Percentiles rank a stretch among this genome's conserved stretches.
phyloP scores from a whole-genome alignment of 495 filamentous ascomycete species.

The Hypoxylon fragiforme region DNA sequence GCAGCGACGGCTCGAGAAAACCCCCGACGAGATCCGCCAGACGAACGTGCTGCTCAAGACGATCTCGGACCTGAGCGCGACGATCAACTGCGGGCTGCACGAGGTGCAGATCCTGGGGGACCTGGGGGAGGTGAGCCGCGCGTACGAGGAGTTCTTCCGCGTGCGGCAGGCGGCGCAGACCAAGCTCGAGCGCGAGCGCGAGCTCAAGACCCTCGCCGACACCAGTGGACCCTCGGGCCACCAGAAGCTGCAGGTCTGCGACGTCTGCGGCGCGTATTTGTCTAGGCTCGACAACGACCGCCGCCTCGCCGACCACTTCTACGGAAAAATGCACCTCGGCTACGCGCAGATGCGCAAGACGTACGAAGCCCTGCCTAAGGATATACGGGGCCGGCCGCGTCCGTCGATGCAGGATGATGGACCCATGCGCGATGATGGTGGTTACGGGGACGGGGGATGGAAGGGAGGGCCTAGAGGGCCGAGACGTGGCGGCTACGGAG shows the following conservation, averaged over 20 bases:
- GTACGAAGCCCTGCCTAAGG: constrained; percentile 80
- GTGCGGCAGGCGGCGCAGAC: constrained; percentile 76
- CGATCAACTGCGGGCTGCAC: constrained; percentile 78
- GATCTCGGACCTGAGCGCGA: constrained; percentile 78
- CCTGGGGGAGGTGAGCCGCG: constrained; percentile 74
- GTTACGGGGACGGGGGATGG: constrained; percentile 56
- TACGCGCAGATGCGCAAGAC: constrained; percentile 98
- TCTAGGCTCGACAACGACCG: constrained; percentile 91
- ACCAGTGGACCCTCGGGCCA: constrained; percentile 90
- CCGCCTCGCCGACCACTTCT: constrained; percentile 93
- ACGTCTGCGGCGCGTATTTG: constrained; percentile 94
- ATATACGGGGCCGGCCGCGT: constrained; percentile 67
- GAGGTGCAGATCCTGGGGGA: constrained; percentile 88
- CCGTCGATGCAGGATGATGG: constrained; percentile 61
- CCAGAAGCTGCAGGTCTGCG: constrained; percentile 97
- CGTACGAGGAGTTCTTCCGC: constrained; percentile 83
- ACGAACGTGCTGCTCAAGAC: constrained; percentile 91
- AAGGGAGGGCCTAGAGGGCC: constrained; percentile 49
- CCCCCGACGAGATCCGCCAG: constrained; percentile 94
- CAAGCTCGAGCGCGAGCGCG: constrained; percentile 83
- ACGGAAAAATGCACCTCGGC: constrained; percentile 98
- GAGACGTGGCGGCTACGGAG: constrained; percentile 50
- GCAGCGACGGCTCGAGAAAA: constrained; percentile 92
- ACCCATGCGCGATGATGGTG: constrained; percentile 55
- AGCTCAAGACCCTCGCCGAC: constrained; percentile 89